Evolutionary conservation across 306 rosid species (phyloP).

Genomic region (Hylodesmum podocarpum): DNA sequence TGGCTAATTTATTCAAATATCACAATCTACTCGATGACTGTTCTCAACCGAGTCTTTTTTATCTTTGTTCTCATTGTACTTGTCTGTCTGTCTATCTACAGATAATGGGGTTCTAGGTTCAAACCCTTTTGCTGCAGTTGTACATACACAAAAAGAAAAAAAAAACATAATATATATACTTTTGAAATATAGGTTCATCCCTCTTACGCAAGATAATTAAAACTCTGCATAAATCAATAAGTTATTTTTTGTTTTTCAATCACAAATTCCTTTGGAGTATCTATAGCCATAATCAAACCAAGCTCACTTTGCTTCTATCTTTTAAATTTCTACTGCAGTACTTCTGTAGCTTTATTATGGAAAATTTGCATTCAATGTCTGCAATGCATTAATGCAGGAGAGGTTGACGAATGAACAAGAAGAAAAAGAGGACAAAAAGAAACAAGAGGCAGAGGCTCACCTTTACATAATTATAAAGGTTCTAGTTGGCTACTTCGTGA

Average conservation of each 20-base stretch:
- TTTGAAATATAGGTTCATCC: not conserved
- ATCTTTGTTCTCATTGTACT: no score
- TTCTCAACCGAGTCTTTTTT: no score
- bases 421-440: constrained; percentile 85
- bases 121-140: not conserved
- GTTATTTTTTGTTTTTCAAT: constrained; percentile 10
- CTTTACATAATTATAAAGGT: constrained; percentile 90
- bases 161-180: no score
- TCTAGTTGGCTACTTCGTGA: constrained; percentile 2
- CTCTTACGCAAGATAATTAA: not conserved
- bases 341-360: no score
- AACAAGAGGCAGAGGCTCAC: constrained; percentile 88
- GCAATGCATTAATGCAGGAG: constrained; percentile 50
- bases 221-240: not conserved
- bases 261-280: constrained; percentile 5
- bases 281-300: not conserved
- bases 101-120: not conserved
- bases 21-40: no score
- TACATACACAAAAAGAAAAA: not conserved
- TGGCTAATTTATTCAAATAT: no score
- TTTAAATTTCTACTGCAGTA: not conserved
- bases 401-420: constrained; percentile 92
- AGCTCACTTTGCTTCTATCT: not conserved
- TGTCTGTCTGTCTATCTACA: no score
- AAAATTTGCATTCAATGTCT: constrained; percentile 20